Evolutionary conservation across 1,284 basidiomycete species (phyloP).

Genomic region (Pseudozyma hubeiensis): DNA sequence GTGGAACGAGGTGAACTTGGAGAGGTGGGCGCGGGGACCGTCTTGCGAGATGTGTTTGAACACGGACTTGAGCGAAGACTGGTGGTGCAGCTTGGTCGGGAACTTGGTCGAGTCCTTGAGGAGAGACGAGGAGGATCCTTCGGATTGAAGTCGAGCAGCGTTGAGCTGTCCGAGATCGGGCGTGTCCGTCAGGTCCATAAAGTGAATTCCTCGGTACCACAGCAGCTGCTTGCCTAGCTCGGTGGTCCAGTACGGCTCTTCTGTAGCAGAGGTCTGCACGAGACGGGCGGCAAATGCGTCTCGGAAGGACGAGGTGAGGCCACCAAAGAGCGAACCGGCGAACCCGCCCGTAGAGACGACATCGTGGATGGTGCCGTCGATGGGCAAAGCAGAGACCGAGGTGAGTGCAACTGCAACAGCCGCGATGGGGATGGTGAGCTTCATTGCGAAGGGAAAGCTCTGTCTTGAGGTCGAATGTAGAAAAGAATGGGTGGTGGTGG

Average conservation of each 20-base stretch:
- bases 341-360: conserved; percentile 21
- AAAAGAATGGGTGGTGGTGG: too few species aligned
- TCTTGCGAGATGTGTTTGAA: conserved; percentile 51
- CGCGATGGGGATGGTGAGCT: conserved; percentile 33
- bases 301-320: conserved; percentile 17
- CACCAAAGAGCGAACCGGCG: conserved; percentile 21
- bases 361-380: conserved; percentile 10
- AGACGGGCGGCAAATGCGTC: conserved; percentile 29
- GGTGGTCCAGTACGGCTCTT: conserved; percentile 58
- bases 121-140: not conserved
- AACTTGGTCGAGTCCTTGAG: conserved; percentile 23
- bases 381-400: conserved; percentile 21
- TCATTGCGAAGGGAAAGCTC: conserved; percentile 16
- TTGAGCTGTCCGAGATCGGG: conserved; percentile 29
- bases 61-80: conserved; percentile 35
- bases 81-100: conserved; percentile 39
- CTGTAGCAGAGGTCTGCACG: conserved; percentile 39
- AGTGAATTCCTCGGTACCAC: conserved; percentile 44
- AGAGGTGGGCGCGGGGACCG: conserved; percentile 52
- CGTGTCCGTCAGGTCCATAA: conserved; percentile 63
- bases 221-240: conserved; percentile 58
- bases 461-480: not conserved
- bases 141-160: conserved; percentile 4
- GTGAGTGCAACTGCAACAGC: conserved; percentile 16
- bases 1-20: conserved; percentile 72